A percentile compares a stretch with the other conserved stretches of the same genome.
phyloP scores from a whole-genome alignment of 305 asterid species.

The Euphrasia arctica region DNA sequence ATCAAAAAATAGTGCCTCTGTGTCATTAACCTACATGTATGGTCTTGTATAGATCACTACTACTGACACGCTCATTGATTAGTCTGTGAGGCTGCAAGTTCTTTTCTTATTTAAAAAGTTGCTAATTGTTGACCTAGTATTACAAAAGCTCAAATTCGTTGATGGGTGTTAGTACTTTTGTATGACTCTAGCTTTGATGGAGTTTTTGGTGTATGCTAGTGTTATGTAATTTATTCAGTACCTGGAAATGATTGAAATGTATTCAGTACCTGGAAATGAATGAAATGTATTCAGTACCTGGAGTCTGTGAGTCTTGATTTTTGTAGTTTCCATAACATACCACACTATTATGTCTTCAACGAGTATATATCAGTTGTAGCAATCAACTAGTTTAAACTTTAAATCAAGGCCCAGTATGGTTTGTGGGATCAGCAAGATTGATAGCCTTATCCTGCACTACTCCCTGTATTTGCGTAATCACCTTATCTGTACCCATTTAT shows the following conservation, averaged over 20 bases:
- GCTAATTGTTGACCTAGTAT: background rate
- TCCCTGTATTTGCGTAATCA: background rate
- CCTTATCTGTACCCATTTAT: background rate
- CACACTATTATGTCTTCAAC: background rate
- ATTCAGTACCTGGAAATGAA: background rate
- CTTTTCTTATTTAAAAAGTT: background rate
- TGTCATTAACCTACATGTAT: background rate
- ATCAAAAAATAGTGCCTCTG: constrained; percentile 13
- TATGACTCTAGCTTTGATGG: background rate
- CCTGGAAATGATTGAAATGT: background rate
- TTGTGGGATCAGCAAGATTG: background rate
- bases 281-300: background rate
- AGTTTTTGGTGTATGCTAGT: constrained; percentile 3
- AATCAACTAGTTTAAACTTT: background rate
- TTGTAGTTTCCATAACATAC: background rate
- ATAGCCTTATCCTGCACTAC: constrained; percentile 1
- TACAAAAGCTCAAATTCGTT: background rate
- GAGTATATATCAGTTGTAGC: background rate
- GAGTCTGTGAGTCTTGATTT: background rate
- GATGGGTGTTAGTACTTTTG: background rate
- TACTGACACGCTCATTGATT: background rate
- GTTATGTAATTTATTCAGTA: background rate
- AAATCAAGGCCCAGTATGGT: constrained; percentile 5
- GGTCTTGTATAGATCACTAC: background rate
- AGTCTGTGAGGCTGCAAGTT: background rate